phyloP scores from a whole-genome alignment of 2,329 filamentous ascomycete genomes.

The Paraphaeosphaeria minitans region DNA sequence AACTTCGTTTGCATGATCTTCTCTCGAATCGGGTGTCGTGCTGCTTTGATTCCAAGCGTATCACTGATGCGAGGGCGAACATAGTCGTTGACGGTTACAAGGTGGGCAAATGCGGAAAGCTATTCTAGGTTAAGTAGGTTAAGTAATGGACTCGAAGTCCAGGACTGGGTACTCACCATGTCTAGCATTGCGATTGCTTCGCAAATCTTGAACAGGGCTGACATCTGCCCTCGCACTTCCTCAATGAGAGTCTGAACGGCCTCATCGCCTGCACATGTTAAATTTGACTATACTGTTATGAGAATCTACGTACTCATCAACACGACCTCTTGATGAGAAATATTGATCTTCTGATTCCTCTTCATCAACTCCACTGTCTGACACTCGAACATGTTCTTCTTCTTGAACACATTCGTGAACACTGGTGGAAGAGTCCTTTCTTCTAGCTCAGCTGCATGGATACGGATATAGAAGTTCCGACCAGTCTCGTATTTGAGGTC shows the following conservation, averaged over 20 bases:
- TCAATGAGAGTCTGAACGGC: slow-evolving; percentile 74
- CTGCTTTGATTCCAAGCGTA: slow-evolving; percentile 73
- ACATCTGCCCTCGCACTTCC: slow-evolving; percentile 72
- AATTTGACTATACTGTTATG: not conserved
- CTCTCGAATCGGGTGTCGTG: slow-evolving; percentile 79
- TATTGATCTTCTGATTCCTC: slow-evolving; percentile 70
- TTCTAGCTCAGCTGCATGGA: slow-evolving; percentile 68
- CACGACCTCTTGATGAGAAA: slow-evolving; percentile 83
- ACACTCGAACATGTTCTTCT: slow-evolving; percentile 80
- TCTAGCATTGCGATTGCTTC: slow-evolving; percentile 87
- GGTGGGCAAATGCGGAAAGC: slow-evolving; percentile 55
- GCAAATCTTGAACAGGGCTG: slow-evolving; percentile 78
- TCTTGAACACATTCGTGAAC: slow-evolving; percentile 78
- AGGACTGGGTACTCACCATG: slow-evolving; percentile 63
- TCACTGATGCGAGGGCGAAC: slow-evolving; percentile 51
- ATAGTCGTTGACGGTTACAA: slow-evolving; percentile 71
- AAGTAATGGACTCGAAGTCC: not conserved
- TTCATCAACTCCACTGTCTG: slow-evolving; percentile 86
- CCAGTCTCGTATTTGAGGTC: slow-evolving; percentile 76
- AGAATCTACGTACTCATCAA: slow-evolving; percentile 63
- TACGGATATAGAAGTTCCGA: slow-evolving; percentile 78
- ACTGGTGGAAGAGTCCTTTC: slow-evolving; percentile 64
- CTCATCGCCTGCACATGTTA: slow-evolving; percentile 58
- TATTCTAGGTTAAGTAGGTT: slow-evolving; percentile 17
- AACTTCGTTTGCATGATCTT: slow-evolving; percentile 71